Base-by-base conservation (phyloP, 805 yeast genomes). In the Nakazawaea ambrosiae region DNA sequence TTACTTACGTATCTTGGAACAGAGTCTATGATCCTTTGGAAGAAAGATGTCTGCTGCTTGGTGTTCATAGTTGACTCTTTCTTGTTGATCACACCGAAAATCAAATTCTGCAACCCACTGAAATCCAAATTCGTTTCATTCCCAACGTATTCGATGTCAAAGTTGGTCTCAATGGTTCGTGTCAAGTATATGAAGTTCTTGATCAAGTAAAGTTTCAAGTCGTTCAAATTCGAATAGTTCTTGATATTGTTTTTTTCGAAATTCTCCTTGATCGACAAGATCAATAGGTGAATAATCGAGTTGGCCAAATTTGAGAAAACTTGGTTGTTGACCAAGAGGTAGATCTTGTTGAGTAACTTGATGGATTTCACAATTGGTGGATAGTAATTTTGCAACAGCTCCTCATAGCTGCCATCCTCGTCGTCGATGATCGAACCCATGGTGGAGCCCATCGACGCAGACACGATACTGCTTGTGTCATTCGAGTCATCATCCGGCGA, bases 271-370 rank as follows among this genome's bases (percentile, higher is more conserved):
- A 87, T 58, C 5, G 92, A 75, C 12, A 61, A 50, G 26, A 87
- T 72, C 48, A 92, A 80, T 31, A 81, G 72, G 52, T 85, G 96
- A 4, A 90, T 83, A 36, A 87, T 78, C 40, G 82, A 76, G 54
- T 87, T 95, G 0, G 96, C 95, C 45, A 89, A 60, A 51, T 86
- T 95, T 54, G 87, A 95, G 60, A 89, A 90, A 2, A 87, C 83
- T 10, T 70, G 61, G 2, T 89, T 77, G 46, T 81, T 80, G 26
- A 90, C 73, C 49, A 88, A 63, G 49, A 85, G 94, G 52, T 86
- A 85, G 17, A 89, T 81, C 52, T 77, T 82, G 24, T 87, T 78
- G 22, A 89, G 61, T 5, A 90, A 59, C 1, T 80, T 70, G 30
- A 88, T 60, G 0, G 95, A 79, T 39, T 73, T 74, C 3, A 73